Conservation (phyloP, 805 yeast genomes). For the Hanseniaspora meyeri region DNA sequence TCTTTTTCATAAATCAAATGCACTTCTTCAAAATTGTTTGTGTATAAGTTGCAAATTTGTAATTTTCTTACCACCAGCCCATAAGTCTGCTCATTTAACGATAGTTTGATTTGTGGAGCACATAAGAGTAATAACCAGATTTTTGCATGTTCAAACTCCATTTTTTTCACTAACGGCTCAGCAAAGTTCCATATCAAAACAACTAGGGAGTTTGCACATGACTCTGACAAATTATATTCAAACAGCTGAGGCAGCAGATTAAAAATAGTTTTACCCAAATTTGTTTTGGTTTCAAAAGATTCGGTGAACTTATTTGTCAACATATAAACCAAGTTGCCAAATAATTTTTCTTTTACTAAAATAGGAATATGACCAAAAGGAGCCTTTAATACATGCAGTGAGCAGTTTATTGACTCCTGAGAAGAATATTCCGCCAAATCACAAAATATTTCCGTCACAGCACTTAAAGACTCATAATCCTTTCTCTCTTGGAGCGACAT, state of each 20-base stretch:
- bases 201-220: conserved; percentile 26
- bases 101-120: neutral
- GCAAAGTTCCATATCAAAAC: conserved; percentile 33
- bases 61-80: conserved; percentile 32
- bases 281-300: conserved; percentile 18
- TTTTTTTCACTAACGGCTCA: conserved; percentile 23
- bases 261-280: conserved; percentile 20
- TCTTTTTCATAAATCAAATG: conserved; percentile 16
- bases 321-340: conserved; percentile 22
- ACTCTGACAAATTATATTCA: conserved; percentile 21
- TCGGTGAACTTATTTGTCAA: conserved; percentile 22
- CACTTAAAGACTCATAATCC: conserved; percentile 18
- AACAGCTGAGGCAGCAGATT: conserved; percentile 24
- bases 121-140: conserved; percentile 23
- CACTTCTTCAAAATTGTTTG: conserved; percentile 19
- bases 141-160: conserved; percentile 18
- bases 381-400: conserved; percentile 28
- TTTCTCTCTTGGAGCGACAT: conserved; percentile 27
- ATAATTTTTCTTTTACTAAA: conserved; percentile 16
- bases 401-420: conserved; percentile 24
- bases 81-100: conserved; percentile 23
- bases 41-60: conserved; percentile 23
- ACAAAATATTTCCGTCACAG: conserved; percentile 22
- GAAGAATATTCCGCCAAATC: conserved; percentile 23
- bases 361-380: conserved; percentile 22